phyloP scores from a whole-genome alignment of 1,139 yeast species.

The Debaryomycetaceae sp. region DNA sequence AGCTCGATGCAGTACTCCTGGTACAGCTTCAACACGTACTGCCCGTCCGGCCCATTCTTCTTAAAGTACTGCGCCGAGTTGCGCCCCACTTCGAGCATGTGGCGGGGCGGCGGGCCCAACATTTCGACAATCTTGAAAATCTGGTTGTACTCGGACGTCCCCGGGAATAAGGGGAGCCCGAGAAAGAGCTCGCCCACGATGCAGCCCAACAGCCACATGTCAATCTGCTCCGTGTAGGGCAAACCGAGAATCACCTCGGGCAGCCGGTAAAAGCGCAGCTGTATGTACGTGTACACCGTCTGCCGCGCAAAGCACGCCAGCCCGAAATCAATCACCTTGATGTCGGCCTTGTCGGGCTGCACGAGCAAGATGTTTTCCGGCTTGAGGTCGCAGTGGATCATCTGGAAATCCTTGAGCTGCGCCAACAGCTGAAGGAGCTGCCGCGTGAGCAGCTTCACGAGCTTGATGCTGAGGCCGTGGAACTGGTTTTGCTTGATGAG shows the following conservation, averaged over 20 bases:
- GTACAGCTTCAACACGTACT: conserved; percentile 20
- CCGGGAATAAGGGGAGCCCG: conserved; percentile 93
- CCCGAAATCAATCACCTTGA: conserved; percentile 94
- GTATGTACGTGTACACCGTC: conserved; percentile 87
- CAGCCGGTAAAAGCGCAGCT: conserved; percentile 88
- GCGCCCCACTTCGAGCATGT: conserved; percentile 96
- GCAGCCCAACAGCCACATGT: conserved; percentile 98
- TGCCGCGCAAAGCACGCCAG: conserved; percentile 90
- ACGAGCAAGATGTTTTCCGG: conserved; percentile 88
- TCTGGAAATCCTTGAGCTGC: conserved; percentile 69
- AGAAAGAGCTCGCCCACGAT: conserved; percentile 87
- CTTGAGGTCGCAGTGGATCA: conserved; percentile 92
- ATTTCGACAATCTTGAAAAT: conserved; percentile 72
- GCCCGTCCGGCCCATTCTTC: conserved; percentile 18
- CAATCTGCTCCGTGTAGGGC: conserved; percentile 86
- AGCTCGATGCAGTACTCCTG: conserved; percentile 29
- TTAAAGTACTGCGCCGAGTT: conserved; percentile 64
- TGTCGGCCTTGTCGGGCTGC: conserved; percentile 74
- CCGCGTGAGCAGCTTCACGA: conserved; percentile 66
- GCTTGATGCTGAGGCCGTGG: conserved; percentile 74
- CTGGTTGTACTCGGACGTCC: conserved; percentile 89
- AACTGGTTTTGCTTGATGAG: conserved; percentile 87
- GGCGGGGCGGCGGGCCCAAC: conserved; percentile 80
- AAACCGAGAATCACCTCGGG: conserved; percentile 92
- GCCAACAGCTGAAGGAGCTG: conserved; percentile 77